Base-by-base conservation (phyloP, 495 filamentous ascomycete genomes). In the Lophium mytilinum region DNA sequence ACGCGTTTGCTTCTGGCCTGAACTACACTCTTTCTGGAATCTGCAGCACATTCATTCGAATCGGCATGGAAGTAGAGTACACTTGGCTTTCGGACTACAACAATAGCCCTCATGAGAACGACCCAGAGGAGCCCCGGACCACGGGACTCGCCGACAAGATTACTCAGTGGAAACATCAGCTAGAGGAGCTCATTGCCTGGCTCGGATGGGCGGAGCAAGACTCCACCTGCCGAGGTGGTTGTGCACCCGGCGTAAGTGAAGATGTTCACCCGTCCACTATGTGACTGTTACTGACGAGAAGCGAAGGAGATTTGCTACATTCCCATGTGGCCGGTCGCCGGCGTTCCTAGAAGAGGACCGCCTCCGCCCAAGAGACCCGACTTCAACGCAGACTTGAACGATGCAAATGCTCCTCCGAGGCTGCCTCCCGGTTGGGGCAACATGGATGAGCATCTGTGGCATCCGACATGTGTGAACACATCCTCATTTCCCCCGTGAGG, bases 131-230 rank as follows among this genome's bases (percentile, higher is more conserved):
- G n/a, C 2, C 53, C 14, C 4, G 11, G 12, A 24, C 19, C 41
- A 30, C n/a, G 1, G 36, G n/a, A 21, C n/a, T 55, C 21, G 33
- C 35, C 15, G 39, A 24, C 9, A 36, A 19, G 9, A 37, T n/a
- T 11, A 10, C 39, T 30, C 15, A 11, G 6, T 73, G 69, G 69
- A 60, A 36, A 37, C 14, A 52, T 19, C 46, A 64, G 15, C 12
- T 70, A 5, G 64, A 66, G 50, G 65, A 71, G 41, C 57, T 72
- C 10, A 67, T 68, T 49, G 68, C 70, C 4, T 72, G 70, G 70
- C 58, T 72, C 30, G 70, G 70, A 6, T 72, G 70, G 70, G 67
- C 58, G 30, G 64, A 66, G 46, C 65, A 69, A 52, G 68, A 65
- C 58, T 53, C 57, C 14, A 50, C 56, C 18, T 69, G 68, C 48